Conservation (phyloP, 306 rosid genomes). For the Trifolium repens region DNA sequence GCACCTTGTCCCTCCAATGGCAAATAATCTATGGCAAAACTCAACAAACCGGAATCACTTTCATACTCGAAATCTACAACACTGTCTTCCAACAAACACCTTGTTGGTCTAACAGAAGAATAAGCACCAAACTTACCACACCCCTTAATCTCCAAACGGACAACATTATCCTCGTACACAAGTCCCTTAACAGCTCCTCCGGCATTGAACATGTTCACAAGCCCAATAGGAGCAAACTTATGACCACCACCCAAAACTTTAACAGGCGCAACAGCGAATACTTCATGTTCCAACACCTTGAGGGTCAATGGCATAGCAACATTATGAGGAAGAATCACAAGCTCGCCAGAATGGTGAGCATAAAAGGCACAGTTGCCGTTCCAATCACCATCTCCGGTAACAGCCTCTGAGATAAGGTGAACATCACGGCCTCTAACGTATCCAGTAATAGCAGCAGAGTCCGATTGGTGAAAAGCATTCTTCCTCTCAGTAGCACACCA, state of each 20-base stretch:
- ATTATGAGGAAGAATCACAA: constrained; percentile 65
- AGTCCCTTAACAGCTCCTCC: constrained; percentile 84
- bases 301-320: constrained; percentile 74
- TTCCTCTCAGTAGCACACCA: constrained; percentile 70
- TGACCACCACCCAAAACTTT: constrained; percentile 56
- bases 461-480: constrained; percentile 69
- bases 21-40: constrained; percentile 58
- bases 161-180: constrained; percentile 54
- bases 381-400: constrained; percentile 51
- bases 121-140: constrained; percentile 79
- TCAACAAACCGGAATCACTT: constrained; percentile 58
- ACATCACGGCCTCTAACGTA: constrained; percentile 71
- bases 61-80: constrained; percentile 58
- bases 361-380: constrained; percentile 73
- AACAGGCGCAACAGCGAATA: constrained; percentile 74
- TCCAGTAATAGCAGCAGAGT: constrained; percentile 59
- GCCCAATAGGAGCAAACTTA: constrained; percentile 77
- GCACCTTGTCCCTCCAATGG: constrained; percentile 58
- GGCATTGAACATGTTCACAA: constrained; percentile 77
- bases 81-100: constrained; percentile 54
- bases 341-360: constrained; percentile 50
- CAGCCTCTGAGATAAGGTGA: constrained; percentile 59
- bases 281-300: constrained; percentile 73
- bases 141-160: constrained; percentile 72
- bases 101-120: constrained; percentile 65